Percentiles rank a stretch among this genome's conserved stretches.
Conservation (phyloP, 371 early-diverging fungal genomes). For the Mucor racemosus region DNA sequence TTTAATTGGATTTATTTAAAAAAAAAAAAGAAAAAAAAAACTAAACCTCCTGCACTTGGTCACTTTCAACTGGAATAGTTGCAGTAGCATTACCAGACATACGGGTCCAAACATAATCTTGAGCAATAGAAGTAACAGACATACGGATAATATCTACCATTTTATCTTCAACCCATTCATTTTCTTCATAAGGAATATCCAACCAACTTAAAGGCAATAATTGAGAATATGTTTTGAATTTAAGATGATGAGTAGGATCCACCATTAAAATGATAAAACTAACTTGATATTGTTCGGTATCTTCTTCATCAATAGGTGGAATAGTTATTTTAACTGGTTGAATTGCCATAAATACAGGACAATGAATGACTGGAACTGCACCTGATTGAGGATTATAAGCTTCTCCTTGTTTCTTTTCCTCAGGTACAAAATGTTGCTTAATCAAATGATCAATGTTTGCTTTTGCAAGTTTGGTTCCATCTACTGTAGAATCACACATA, state of each 20-base stretch:
- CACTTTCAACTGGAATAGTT: background rate
- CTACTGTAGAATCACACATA: constrained; percentile 61
- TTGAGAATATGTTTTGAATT: constrained; percentile 65
- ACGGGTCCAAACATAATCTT: constrained; percentile 74
- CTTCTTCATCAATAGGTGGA: constrained; percentile 28
- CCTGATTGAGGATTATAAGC: constrained; percentile 41
- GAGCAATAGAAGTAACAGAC: constrained; percentile 64
- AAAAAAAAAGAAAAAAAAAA: background rate
- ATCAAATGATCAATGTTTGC: constrained; percentile 29
- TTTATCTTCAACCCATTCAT: constrained; percentile 73
- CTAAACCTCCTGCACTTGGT: constrained; percentile 17
- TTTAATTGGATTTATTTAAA: too few species aligned
- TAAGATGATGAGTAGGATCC: constrained; percentile 66
- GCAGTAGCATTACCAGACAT: constrained; percentile 48
- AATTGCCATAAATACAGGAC: constrained; percentile 70
- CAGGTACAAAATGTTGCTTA: constrained; percentile 20
- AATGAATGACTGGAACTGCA: constrained; percentile 55
- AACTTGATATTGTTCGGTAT: constrained; percentile 41
- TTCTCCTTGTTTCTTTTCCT: constrained; percentile 20
- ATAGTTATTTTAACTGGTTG: constrained; percentile 57
- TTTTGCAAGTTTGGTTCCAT: constrained; percentile 62
- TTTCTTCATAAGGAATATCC: constrained; percentile 68
- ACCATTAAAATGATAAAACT: constrained; percentile 58
- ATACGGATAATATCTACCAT: constrained; percentile 62
- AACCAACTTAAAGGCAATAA: constrained; percentile 63